Evolutionary conservation across 2,329 filamentous ascomycete species (phyloP), one percentile per base, ranked within the genome.

Genomic region (Xylariaceae sp.): DNA sequence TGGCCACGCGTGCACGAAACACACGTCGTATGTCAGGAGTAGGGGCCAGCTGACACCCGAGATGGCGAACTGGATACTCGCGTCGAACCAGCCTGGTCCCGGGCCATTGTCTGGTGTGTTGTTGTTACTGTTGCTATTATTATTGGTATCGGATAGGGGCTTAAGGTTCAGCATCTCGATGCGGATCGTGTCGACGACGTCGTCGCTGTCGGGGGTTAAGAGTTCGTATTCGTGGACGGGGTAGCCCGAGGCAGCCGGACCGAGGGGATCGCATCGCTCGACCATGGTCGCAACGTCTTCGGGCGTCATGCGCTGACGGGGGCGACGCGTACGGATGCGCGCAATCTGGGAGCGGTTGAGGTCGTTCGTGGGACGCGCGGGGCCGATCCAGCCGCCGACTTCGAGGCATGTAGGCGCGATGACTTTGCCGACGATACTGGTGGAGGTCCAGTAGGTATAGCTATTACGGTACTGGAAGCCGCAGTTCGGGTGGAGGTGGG

Each of bases 381-480:
- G 88, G 0, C 88, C 88, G 45, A 91, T 77, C 88, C 88, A 92
- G 23, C 88, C 88, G 49, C 83, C 88, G 17, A 89, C 80, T 57
- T 87, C 82, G 63, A 81, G 83, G 66, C 88, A 89, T 0, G 88
- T 90, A 23, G 88, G 85, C 45, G 85, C 87, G 6, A 92, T 77
- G 2, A 92, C 88, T 69, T 90, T 91, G 44, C 88, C 88, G 2
- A 92, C 85, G 58, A 91, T 88, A 66, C 82, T 88, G 17, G 81
- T 78, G 10, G 85, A 82, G 2, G 87, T 85, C 88, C 88, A 92
- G 76, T 91, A 92, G 1, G 88, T 91, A 69, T 88, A 87, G 58
- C 85, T 86, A 67, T 78, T 81, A 59, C 86, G 85, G 70, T 91
- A 90, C 74, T 92, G 88, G 69, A 92, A 90, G 13, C 88, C 88